Conservation (phyloP, 1,284 basidiomycete genomes). For the Spongispora temasekensis region DNA sequence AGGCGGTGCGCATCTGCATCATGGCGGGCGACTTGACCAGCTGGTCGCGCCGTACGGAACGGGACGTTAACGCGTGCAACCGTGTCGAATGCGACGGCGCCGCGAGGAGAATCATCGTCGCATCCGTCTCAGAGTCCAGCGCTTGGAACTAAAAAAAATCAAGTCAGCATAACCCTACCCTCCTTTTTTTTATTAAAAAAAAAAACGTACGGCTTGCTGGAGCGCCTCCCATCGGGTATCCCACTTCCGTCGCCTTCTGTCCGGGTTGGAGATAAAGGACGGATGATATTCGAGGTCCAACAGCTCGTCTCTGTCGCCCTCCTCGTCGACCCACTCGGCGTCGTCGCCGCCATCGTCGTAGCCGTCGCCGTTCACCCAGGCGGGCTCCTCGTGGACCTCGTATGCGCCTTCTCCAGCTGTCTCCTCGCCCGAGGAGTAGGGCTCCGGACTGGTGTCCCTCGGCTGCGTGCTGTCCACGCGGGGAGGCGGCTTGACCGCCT, state of each 20-base stretch:
- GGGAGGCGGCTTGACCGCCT: conserved; percentile 57
- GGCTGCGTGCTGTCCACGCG: conserved; percentile 80
- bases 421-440: conserved; percentile 56
- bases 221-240: conserved; percentile 73
- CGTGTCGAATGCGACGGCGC: conserved; percentile 70
- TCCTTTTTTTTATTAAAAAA: no score
- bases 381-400: conserved; percentile 39
- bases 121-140: conserved; percentile 76
- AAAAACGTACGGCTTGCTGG: conserved; percentile 56
- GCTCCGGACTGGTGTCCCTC: conserved; percentile 74
- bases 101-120: conserved; percentile 71
- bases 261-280: conserved; percentile 60
- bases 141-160: conserved; percentile 60
- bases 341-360: conserved; percentile 38
- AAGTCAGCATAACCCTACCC: not conserved
- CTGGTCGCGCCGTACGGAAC: conserved; percentile 61
- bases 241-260: conserved; percentile 69
- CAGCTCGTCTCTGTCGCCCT: conserved; percentile 69
- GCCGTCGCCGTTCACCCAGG: conserved; percentile 40
- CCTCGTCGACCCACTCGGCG: conserved; percentile 74
- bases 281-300: conserved; percentile 77
- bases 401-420: conserved; percentile 59
- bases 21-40: conserved; percentile 51
- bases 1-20: conserved; percentile 52
- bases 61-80: conserved; percentile 61